A percentile compares a stretch with the other conserved stretches of the same genome.
phyloP scores from a whole-genome alignment of 2,329 filamentous ascomycete species.

The Pseudogymnoascus verrucosus region DNA sequence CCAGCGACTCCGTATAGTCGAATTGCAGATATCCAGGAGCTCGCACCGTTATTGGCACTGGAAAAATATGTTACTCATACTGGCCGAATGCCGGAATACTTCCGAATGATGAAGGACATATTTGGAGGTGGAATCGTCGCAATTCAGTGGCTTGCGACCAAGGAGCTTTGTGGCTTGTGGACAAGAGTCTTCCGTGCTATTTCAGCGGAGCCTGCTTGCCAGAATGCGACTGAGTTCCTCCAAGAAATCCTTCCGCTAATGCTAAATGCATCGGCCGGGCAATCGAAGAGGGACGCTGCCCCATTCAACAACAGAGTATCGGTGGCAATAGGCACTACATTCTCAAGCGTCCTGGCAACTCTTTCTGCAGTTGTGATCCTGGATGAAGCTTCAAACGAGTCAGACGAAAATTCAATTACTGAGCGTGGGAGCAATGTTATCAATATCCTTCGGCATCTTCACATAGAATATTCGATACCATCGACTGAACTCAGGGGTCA shows the following conservation, averaged over 20 bases:
- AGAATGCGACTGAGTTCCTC: constrained; percentile 1
- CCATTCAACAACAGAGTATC: neutral
- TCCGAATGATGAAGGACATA: constrained; percentile 32
- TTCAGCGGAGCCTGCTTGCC: constrained; percentile 23
- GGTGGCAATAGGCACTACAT: constrained; percentile 28
- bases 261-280: neutral
- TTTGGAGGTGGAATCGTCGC: constrained; percentile 32
- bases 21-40: constrained; percentile 22
- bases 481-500: neutral
- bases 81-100: constrained; percentile 28
- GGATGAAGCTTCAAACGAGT: neutral
- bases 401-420: neutral
- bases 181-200: constrained; percentile 30
- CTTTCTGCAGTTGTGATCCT: constrained; percentile 32
- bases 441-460: constrained; percentile 5
- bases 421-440: neutral
- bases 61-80: constrained; percentile 28
- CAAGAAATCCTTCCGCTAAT: constrained; percentile 11
- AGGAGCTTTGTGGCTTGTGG: constrained; percentile 36
- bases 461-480: constrained; percentile 4
- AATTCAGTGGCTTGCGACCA: constrained; percentile 37
- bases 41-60: constrained; percentile 30
- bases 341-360: constrained; percentile 35
- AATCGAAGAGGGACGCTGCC: neutral
- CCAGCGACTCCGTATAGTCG: constrained; percentile 29